phyloP scores from a whole-genome alignment of 1,139 yeast genomes.

The Kodamaea sp. region DNA sequence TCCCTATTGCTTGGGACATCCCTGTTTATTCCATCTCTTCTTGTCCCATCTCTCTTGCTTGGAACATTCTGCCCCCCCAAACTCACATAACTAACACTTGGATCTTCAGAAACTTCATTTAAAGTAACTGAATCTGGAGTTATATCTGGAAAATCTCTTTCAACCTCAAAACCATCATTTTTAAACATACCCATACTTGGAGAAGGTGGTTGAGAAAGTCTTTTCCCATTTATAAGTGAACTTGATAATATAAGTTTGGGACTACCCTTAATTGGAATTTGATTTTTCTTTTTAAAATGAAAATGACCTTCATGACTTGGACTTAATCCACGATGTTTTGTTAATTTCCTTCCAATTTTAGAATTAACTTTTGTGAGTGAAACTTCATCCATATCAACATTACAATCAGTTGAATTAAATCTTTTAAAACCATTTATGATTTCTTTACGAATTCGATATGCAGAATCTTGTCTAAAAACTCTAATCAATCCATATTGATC shows the following conservation, averaged over 20 bases:
- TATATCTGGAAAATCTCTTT: neutral
- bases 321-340: constrained; percentile 11
- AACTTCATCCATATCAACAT: neutral
- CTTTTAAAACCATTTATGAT: constrained; percentile 7
- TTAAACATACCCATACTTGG: neutral
- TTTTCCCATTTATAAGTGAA: constrained; percentile 7
- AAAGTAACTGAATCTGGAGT: too few species aligned
- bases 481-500: constrained; percentile 72
- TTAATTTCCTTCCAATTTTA: constrained; percentile 6
- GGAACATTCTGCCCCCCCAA: too few species aligned
- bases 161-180: neutral
- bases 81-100: too few species aligned
- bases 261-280: neutral
- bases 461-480: constrained; percentile 77
- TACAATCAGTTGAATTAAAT: neutral
- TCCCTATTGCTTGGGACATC: neutral
- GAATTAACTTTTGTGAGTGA: neutral
- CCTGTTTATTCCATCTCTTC: too few species aligned
- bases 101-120: too few species aligned
- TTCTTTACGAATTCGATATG: constrained; percentile 36
- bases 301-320: constrained; percentile 9
- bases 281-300: constrained; percentile 4
- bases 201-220: neutral
- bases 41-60: too few species aligned
- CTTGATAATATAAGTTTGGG: constrained; percentile 9